These are phyloP conservation scores for Uronychia binucleata DNA, from an alignment of 73 alveolate species.

Conservation along the genomic window DNA sequence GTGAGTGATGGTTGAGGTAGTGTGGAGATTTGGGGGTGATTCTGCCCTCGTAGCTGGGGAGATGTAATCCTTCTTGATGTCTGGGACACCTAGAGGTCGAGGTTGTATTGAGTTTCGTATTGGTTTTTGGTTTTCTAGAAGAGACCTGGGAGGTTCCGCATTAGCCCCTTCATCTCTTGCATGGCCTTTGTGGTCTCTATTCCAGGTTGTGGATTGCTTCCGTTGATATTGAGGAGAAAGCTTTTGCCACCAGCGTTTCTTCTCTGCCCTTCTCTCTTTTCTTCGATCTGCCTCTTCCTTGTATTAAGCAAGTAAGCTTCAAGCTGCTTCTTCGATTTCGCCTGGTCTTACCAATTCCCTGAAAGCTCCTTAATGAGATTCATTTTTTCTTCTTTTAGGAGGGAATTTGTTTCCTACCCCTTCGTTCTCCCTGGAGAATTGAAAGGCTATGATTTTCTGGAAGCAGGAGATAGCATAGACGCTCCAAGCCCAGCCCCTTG, in stretches of 20 bases:
- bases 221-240: neutral
- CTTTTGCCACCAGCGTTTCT: neutral
- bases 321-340: neutral
- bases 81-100: neutral
- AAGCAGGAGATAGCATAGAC: neutral
- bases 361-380: neutral
- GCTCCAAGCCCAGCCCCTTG: too few relatives aligned
- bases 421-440: neutral
- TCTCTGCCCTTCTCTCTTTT: neutral
- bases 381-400: neutral
- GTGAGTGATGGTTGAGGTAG: conserved; percentile 36
- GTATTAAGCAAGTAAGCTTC: neutral
- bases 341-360: neutral
- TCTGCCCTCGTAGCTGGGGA: neutral
- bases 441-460: neutral
- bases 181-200: neutral
- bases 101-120: neutral
- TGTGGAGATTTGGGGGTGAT: neutral
- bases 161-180: neutral
- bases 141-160: neutral
- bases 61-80: neutral
- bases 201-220: neutral
- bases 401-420: too few relatives aligned
- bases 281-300: neutral
- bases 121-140: neutral